Percentiles rank a stretch among this genome's conserved stretches.
Evolutionary conservation across 1,139 yeast genomes (phyloP).

Genomic region (Yamadazyma taylorii): DNA sequence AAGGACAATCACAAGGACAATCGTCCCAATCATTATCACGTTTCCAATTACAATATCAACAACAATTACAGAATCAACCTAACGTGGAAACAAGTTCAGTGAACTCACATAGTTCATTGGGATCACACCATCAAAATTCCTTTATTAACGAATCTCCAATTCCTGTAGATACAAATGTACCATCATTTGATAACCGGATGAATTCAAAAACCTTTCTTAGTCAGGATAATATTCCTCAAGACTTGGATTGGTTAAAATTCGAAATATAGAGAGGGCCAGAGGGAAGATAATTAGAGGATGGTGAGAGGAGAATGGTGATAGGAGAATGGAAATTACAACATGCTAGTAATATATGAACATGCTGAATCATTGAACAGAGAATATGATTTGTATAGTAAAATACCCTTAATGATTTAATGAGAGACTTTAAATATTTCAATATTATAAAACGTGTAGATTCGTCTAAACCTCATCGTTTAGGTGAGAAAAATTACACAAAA

Average conservation of each 20-base stretch:
- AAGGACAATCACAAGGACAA: background rate
- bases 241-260: conserved; percentile 50
- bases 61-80: background rate
- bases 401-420: too few species aligned
- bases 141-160: conserved; percentile 10
- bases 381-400: too few species aligned
- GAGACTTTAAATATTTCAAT: too few species aligned
- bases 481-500: background rate
- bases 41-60: conserved; percentile 1
- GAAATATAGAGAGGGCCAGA: conserved; percentile 41
- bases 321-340: too few species aligned
- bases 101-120: conserved; percentile 13
- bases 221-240: conserved; percentile 19
- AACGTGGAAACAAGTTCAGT: conserved; percentile 11
- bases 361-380: too few species aligned
- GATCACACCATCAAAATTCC: conserved; percentile 10
- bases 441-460: too few species aligned
- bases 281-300: too few species aligned
- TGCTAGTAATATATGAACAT: too few species aligned
- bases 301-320: too few species aligned
- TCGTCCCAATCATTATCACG: background rate
- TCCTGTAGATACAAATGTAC: background rate
- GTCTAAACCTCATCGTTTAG: background rate
- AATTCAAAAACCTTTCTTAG: conserved; percentile 10
- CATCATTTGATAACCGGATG: conserved; percentile 11